Base-by-base conservation (phyloP, 371 early-diverging fungal genomes). In the Mortierella sp. region DNA sequence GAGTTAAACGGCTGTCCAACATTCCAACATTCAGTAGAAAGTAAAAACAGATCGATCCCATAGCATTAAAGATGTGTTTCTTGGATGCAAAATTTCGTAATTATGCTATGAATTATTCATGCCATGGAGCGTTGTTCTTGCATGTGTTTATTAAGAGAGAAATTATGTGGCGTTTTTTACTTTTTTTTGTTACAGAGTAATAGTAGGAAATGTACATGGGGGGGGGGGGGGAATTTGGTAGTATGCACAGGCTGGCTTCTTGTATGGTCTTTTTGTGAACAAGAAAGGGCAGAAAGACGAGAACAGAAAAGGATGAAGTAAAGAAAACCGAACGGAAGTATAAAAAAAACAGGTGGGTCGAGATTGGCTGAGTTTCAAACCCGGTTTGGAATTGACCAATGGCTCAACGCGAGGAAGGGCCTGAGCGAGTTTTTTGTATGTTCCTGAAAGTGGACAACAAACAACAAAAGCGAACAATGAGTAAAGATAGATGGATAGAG, bases 301-400 rank as follows among this genome's bases (percentile, higher is more conserved):
- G 14, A 29, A 31, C 52, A 26, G 26, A 9, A 40, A 14, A 19
- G 22, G 4, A 53, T 11, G 26, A 40, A 71, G n/a, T n/a, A n/a
- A 1, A 48, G 22, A 31, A 44, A 61, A 45, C 13, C 11, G 14
- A 47, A 29, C 6, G 3, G 16, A 61, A 63, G 31, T n/a, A 68
- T 7, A 69, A 45, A 19, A 63, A 5, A 45, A n/a, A 44, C 24
- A 48, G 22, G 45, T 45, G 48, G n/a, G 48, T 11, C 19, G 37
- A 65, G 41, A 34, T 74, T 74, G 68, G 64, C 69, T 68, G 74
- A 34, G 74, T 74, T 74, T 68, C 64, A 68, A 58, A 22, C n/a
- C 41, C 40, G 37, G 44, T 16, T 24, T 24, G n/a, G 8, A 40
- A n/a, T 41, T 41, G 47, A 58, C 73, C 73, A 73, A 73, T 73